A percentile compares a stretch with the other conserved stretches of the same genome.
Conservation (phyloP, 805 yeast genomes). For the Cyberlindnera japonica region DNA sequence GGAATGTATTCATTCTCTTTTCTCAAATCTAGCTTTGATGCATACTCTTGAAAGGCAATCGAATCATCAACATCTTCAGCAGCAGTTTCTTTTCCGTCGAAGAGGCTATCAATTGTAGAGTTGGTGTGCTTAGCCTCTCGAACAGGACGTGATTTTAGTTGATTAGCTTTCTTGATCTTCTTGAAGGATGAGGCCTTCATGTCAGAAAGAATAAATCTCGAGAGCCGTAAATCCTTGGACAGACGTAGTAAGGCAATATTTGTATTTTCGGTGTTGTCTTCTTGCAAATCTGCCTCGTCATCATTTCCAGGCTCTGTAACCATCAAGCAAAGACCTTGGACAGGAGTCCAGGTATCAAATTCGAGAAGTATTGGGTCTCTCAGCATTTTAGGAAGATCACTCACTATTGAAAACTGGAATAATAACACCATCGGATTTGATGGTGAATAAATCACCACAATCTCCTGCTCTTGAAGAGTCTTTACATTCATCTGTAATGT, state of each 20-base stretch:
- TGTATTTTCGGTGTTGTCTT: conserved; percentile 1
- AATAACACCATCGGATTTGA: conserved; percentile 31
- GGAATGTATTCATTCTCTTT: conserved; percentile 7
- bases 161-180: neutral
- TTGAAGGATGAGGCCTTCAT: neutral
- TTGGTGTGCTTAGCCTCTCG: neutral
- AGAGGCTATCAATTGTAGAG: neutral
- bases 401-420: conserved; percentile 33
- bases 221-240: neutral
- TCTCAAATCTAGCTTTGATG: conserved; percentile 9
- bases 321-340: conserved; percentile 1
- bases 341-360: conserved; percentile 3
- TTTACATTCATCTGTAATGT: conserved; percentile 41
- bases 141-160: neutral
- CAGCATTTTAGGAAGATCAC: conserved; percentile 35
- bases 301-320: neutral
- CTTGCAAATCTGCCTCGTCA: conserved; percentile 1
- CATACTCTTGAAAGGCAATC: conserved; percentile 17
- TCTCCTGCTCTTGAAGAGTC: conserved; percentile 16
- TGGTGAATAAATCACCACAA: conserved; percentile 30
- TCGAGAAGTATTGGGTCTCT: conserved; percentile 34
- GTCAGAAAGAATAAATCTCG: neutral
- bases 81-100: neutral
- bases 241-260: neutral
- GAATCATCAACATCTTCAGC: conserved; percentile 6